Conservation (phyloP, 2,329 filamentous ascomycete genomes). For the Colletotrichum paranaense region DNA sequence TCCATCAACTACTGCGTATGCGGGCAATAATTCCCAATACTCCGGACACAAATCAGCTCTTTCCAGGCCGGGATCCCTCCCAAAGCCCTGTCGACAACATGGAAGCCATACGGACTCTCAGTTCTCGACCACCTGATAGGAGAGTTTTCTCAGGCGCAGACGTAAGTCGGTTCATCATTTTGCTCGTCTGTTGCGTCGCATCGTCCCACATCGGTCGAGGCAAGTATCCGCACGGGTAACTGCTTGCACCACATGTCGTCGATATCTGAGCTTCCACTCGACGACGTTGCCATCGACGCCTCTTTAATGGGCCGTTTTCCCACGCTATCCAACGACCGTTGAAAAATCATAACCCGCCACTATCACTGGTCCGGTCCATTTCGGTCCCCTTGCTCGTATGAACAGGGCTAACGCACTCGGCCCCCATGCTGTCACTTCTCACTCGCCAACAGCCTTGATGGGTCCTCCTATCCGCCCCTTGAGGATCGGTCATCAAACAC, state of each 20-base stretch:
- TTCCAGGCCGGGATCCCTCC: neutral
- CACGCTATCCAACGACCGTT: neutral
- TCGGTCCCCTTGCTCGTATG: neutral
- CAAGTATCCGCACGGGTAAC: too few species aligned
- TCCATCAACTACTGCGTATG: neutral
- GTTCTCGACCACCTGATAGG: neutral
- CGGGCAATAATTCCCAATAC: neutral
- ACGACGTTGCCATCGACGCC: neutral
- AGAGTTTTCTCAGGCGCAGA: too few species aligned
- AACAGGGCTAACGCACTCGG: neutral
- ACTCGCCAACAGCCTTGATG: neutral
- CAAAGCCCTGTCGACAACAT: neutral
- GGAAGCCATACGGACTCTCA: too few species aligned
- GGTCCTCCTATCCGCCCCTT: neutral
- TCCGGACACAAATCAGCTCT: neutral
- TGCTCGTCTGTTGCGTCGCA: neutral
- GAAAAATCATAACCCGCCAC: neutral
- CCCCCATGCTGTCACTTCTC: conserved; percentile 8
- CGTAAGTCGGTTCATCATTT: neutral
- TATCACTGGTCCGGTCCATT: neutral
- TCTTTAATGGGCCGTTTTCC: neutral
- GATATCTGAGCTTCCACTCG: neutral
- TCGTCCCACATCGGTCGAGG: neutral
- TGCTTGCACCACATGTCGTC: neutral
- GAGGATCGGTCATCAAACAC: neutral